These are phyloP conservation scores for Eimeria praecox DNA, from an alignment of 169 alveolate genomes.

Conservation along the genomic window DNA sequence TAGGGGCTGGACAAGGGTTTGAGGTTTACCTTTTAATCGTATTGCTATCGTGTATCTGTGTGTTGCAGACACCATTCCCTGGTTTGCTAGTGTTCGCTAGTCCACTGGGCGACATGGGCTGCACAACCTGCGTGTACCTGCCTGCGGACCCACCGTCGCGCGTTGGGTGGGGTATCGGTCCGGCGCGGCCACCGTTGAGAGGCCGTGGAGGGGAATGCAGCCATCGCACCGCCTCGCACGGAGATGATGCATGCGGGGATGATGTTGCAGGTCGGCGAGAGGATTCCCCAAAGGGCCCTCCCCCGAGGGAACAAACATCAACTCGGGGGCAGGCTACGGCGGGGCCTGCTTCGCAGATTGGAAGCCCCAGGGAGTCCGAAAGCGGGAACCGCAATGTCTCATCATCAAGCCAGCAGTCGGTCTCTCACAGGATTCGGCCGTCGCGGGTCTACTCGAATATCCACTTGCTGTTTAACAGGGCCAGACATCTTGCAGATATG, in stretches of 20 bases:
- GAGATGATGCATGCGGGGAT: not conserved
- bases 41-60: not conserved
- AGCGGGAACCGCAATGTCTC: constrained; percentile 7
- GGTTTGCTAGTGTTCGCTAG: constrained; percentile 13
- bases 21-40: not conserved
- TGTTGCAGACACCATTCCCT: constrained; percentile 78
- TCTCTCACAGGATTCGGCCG: constrained; percentile 54
- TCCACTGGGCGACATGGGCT: constrained; percentile 48
- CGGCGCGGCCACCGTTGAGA: constrained; percentile 65
- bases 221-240: constrained; percentile 31
- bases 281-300: not conserved
- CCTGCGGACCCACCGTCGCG: constrained; percentile 77
- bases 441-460: constrained; percentile 52
- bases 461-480: constrained; percentile 56
- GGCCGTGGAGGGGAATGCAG: constrained; percentile 22
- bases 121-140: constrained; percentile 68
- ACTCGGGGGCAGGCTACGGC: not conserved
- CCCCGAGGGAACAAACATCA: not conserved
- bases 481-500: constrained; percentile 53
- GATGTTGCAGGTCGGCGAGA: constrained; percentile 1
- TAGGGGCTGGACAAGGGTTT: not conserved
- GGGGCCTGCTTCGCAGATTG: not conserved
- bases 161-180: constrained; percentile 78
- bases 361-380: not conserved
- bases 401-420: constrained; percentile 30